phyloP scores from a whole-genome alignment of 106 monocot species.

The Allium fistulosum region DNA sequence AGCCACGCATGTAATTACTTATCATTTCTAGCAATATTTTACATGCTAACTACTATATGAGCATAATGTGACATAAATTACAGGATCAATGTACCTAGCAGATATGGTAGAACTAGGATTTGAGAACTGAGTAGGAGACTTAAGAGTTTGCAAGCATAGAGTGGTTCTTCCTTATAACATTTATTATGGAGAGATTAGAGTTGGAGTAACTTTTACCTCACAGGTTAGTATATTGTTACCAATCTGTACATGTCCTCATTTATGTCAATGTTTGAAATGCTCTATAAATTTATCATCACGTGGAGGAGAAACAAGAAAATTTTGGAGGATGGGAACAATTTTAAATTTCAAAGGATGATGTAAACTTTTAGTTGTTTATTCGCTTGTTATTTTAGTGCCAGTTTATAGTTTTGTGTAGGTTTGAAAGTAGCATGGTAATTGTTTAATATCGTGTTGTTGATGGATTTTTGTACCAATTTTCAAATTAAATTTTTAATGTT shows the following conservation, averaged over 20 bases:
- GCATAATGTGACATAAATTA: neutral
- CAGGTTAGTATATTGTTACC: conserved; percentile 11
- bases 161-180: conserved; percentile 60
- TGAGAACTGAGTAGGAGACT: conserved; percentile 51
- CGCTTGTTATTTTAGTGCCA: too few species aligned
- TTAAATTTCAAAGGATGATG: too few species aligned
- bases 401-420: too few species aligned
- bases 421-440: too few species aligned
- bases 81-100: conserved; percentile 60
- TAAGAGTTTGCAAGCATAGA: conserved; percentile 44
- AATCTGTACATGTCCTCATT: neutral
- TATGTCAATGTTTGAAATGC: neutral
- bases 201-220: conserved; percentile 51
- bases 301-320: conserved; percentile 10
- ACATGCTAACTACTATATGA: too few species aligned
- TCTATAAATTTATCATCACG: neutral
- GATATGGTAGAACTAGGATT: conserved; percentile 57
- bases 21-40: too few species aligned
- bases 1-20: conserved; percentile 28
- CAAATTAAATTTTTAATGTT: too few species aligned
- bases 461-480: too few species aligned
- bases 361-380: neutral
- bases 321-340: conserved; percentile 45
- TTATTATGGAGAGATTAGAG: conserved; percentile 66
- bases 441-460: too few species aligned